A percentile compares a stretch with the other conserved stretches of the same genome.
phyloP scores from a whole-genome alignment of 345 rosid genomes.

The Carallia brachiata region DNA sequence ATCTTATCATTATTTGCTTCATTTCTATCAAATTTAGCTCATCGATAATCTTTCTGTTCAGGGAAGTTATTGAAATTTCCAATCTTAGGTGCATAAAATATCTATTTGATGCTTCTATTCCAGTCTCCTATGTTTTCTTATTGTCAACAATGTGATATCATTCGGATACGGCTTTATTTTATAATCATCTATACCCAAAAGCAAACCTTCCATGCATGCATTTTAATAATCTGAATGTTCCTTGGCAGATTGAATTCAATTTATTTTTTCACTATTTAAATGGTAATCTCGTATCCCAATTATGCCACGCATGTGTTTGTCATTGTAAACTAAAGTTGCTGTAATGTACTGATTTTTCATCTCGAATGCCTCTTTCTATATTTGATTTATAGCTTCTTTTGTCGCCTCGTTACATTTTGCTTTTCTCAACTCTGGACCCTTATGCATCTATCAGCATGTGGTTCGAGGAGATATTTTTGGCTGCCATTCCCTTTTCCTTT shows the following conservation, averaged over 20 bases:
- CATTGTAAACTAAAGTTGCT: too few relatives aligned
- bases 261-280: too few relatives aligned
- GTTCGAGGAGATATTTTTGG: too few relatives aligned
- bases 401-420: too few relatives aligned
- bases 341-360: too few relatives aligned
- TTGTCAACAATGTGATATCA: conserved; percentile 17
- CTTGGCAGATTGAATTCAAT: not conserved
- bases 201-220: not conserved
- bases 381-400: too few relatives aligned
- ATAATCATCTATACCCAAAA: conserved; percentile 8
- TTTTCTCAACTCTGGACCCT: too few relatives aligned
- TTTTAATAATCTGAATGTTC: not conserved
- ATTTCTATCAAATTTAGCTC: conserved; percentile 2
- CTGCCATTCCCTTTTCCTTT: too few relatives aligned
- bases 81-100: conserved; percentile 28
- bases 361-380: too few relatives aligned
- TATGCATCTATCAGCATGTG: too few relatives aligned
- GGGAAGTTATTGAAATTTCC: conserved; percentile 22
- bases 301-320: too few relatives aligned
- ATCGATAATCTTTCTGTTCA: conserved; percentile 1
- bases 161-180: conserved; percentile 20
- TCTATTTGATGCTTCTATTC: conserved; percentile 49
- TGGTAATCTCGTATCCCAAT: too few relatives aligned
- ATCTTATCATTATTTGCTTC: conserved; percentile 15
- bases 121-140: conserved; percentile 21